Evolutionary conservation across 2,329 filamentous ascomycete species (phyloP), one percentile per base, ranked within the genome.

Genomic region (Salinomyces thailandicus): DNA sequence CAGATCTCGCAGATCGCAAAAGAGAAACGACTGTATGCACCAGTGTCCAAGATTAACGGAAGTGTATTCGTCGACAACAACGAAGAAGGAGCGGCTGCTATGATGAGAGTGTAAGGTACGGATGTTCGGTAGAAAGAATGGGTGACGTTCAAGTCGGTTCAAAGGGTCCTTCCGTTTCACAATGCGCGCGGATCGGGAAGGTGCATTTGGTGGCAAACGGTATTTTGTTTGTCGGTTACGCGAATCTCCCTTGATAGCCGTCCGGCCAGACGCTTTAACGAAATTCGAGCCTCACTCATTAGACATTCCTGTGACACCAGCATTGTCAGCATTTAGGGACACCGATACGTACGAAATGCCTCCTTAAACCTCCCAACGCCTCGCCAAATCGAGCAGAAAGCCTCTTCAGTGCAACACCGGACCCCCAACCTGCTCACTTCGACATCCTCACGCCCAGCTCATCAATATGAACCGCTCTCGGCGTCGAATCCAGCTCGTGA

Each of bases 401-500:
- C n/a, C n/a, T n/a, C n/a, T n/a, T n/a, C n/a, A n/a, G n/a, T n/a
- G n/a, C n/a, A n/a, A n/a, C n/a, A n/a, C n/a, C n/a, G n/a, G n/a
- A n/a, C n/a, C 7, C 20, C 20, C 20, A n/a, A 24, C 20, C 20
- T 7, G 7, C n/a, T 24, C 20, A 24, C 20, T 24, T 24, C 20
- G 20, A 24, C 20, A 24, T 24, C 20, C 20, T 24, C n/a, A 7
- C 20, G 7, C 7, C 20, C 7, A 30, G 27, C 27, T 30, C 27
- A 30, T 30, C 8, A 9, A 7, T 7, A 7, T 11, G 13, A 6
- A 30, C 14, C 7, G 9, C 27, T 6, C 7, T n/a, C 14, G 14
- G 9, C 27, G 27, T 12, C 3, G 38, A 36, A n/a, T 36, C 41
- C 27, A 46, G 17, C 35, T 46, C 43, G 29, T 46, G 42, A n/a